Conservation (phyloP, 176 grass and related monocot species). For the Microstegium vimineum region DNA sequence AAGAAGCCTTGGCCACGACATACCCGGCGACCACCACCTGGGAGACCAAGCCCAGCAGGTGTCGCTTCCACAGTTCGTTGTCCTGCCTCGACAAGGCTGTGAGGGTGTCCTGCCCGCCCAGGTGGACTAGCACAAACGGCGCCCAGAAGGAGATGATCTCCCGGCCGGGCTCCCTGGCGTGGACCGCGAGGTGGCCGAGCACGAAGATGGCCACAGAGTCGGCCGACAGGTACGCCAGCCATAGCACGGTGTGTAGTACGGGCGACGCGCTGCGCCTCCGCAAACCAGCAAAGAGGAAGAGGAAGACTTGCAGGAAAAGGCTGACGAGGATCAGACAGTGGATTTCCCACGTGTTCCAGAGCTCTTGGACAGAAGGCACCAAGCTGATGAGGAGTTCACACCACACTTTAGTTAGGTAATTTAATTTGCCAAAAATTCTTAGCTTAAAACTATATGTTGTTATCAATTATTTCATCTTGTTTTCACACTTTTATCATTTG, state of each 20-base stretch:
- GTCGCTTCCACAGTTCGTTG: background rate
- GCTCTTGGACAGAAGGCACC: background rate
- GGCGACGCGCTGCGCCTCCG: background rate
- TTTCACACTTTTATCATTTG: too few relatives aligned
- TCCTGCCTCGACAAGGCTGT: background rate
- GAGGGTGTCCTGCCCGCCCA: background rate
- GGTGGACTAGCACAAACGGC: background rate
- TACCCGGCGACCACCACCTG: background rate
- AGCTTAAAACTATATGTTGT: too few relatives aligned
- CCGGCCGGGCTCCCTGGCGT: background rate
- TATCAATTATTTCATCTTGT: too few relatives aligned
- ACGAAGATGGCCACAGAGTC: background rate
- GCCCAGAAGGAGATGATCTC: background rate
- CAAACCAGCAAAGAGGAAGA: background rate
- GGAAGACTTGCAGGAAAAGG: background rate
- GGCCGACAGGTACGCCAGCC: background rate
- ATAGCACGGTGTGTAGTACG: background rate
- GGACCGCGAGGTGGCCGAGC: background rate
- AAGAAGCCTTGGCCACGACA: background rate
- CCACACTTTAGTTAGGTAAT: background rate
- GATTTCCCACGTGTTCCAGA: background rate
- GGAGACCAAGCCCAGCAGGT: background rate
- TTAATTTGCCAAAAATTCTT: background rate
- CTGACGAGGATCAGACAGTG: background rate
- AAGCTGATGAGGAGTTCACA: background rate